A percentile compares a stretch with the other conserved stretches of the same genome.
These are phyloP conservation scores for Arthromyces matolae DNA, from an alignment of 768 basidiomycete genomes.

Conservation along the genomic window DNA sequence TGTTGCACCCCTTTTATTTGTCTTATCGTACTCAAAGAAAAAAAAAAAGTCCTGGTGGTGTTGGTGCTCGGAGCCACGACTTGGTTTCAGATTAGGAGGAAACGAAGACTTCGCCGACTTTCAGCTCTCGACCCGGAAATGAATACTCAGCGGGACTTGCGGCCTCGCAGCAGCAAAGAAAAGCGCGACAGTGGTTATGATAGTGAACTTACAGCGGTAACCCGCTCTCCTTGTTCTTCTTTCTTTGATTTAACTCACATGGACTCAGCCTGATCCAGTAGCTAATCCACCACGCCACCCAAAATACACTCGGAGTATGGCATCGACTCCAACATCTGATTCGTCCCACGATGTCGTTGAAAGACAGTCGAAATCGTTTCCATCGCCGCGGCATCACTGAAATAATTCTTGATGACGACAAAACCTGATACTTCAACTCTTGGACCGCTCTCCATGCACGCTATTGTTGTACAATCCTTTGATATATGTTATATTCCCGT, in stretches of 20 bases:
- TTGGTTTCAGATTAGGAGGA: constrained; percentile 26
- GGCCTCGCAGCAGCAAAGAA: constrained; percentile 2
- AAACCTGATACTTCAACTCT: background rate
- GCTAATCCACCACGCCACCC: constrained; percentile 11
- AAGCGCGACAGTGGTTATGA: background rate
- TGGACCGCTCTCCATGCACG: too few relatives aligned
- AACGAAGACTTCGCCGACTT: constrained; percentile 12
- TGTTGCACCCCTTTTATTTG: constrained; percentile 9
- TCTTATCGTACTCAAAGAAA: background rate
- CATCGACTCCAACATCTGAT: constrained; percentile 14
- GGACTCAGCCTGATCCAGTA: constrained; percentile 10
- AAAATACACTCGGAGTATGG: constrained; percentile 7
- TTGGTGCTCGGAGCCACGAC: constrained; percentile 22
- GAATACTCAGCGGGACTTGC: background rate
- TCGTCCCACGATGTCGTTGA: constrained; percentile 22
- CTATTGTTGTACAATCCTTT: background rate
- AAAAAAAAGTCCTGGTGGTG: constrained; percentile 21
- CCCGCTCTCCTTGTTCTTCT: background rate
- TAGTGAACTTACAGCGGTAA: constrained; percentile 5
- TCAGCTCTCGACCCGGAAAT: constrained; percentile 5
- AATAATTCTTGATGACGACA: constrained; percentile 18
- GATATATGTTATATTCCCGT: too few relatives aligned
- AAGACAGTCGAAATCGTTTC: constrained; percentile 21
- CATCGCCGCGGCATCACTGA: constrained; percentile 29
- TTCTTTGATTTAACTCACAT: background rate